phyloP scores from a whole-genome alignment of 2,329 filamentous ascomycete genomes.

The Helminthosporium solani region DNA sequence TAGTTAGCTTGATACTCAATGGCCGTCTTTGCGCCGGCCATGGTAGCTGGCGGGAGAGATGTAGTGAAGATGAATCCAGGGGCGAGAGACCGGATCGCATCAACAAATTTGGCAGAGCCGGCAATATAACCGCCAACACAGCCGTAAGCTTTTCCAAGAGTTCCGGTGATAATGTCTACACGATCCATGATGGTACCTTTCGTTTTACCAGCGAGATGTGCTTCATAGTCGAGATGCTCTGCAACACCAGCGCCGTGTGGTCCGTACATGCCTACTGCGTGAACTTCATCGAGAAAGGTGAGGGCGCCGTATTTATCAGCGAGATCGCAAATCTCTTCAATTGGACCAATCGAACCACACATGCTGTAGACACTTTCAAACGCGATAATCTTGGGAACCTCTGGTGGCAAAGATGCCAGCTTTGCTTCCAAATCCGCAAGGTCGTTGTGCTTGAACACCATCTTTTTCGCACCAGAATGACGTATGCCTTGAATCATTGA shows the following conservation, averaged over 20 bases:
- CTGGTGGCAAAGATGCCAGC: conserved; percentile 78
- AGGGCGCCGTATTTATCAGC: conserved; percentile 97
- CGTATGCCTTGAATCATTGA: conserved; percentile 99
- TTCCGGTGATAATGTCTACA: conserved; percentile 96
- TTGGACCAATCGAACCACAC: conserved; percentile 96
- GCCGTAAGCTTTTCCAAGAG: conserved; percentile 95
- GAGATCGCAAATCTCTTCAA: conserved; percentile 91
- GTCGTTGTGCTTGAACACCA: conserved; percentile 99
- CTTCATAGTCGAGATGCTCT: conserved; percentile 93
- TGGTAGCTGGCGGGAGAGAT: conserved; percentile 89
- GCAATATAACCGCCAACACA: conserved; percentile 98
- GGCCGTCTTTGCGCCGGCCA: conserved; percentile 88
- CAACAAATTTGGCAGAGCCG: conserved; percentile 80
- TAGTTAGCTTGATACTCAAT: conserved; percentile 92
- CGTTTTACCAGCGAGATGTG: conserved; percentile 72
- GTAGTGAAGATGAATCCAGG: conserved; percentile 99
- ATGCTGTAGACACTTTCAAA: conserved; percentile 99
- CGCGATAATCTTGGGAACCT: conserved; percentile 94
- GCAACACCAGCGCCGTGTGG: conserved; percentile 93
- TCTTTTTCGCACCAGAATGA: conserved; percentile 93
- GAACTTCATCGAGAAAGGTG: conserved; percentile 97
- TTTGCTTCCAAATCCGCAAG: conserved; percentile 90
- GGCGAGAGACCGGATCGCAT: conserved; percentile 89
- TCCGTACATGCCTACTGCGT: conserved; percentile 99
- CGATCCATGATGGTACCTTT: conserved; percentile 90